Percentiles rank a stretch among this genome's conserved stretches.
Evolutionary conservation across 2,329 filamentous ascomycete genomes (phyloP).

Genomic region (Aureobasidium lini): DNA sequence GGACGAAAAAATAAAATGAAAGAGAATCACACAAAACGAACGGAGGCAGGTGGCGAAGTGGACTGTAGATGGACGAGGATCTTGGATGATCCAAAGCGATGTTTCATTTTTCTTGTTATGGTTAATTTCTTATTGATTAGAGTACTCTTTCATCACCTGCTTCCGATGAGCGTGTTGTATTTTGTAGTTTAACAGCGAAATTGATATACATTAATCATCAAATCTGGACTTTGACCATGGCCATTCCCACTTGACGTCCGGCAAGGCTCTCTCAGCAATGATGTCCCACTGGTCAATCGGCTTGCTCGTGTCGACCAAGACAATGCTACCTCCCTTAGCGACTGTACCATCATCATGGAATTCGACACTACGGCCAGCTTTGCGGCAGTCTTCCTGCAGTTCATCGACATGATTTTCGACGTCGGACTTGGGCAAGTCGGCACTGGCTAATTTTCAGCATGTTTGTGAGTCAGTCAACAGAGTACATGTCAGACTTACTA

Average conservation of each 20-base stretch:
- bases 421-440: slow-evolving; percentile 15
- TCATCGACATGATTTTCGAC: slow-evolving; percentile 20
- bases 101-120: slow-evolving; percentile 13
- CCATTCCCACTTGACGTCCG: slow-evolving; percentile 13
- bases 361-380: slow-evolving; percentile 18
- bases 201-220: slow-evolving; percentile 1
- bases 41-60: not conserved
- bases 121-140: slow-evolving; percentile 9
- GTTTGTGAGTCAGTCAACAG: not conserved
- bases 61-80: slow-evolving; percentile 1
- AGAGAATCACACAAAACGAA: not conserved
- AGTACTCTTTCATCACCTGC: not conserved
- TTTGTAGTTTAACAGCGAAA: not conserved
- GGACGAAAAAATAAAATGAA: too few species aligned
- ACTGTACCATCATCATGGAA: slow-evolving; percentile 18
- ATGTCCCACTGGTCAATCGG: slow-evolving; percentile 31
- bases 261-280: slow-evolving; percentile 26
- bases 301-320: slow-evolving; percentile 33
- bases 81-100: not conserved
- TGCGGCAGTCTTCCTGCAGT: slow-evolving; percentile 20
- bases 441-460: slow-evolving; percentile 14
- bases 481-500: slow-evolving; percentile 28
- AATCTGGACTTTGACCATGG: slow-evolving; percentile 11
- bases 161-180: not conserved
- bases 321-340: slow-evolving; percentile 28